Evolutionary conservation across 176 grass and related monocot species (phyloP), one percentile per base, ranked within the genome.

Genomic region (Guadua angustifolia): DNA sequence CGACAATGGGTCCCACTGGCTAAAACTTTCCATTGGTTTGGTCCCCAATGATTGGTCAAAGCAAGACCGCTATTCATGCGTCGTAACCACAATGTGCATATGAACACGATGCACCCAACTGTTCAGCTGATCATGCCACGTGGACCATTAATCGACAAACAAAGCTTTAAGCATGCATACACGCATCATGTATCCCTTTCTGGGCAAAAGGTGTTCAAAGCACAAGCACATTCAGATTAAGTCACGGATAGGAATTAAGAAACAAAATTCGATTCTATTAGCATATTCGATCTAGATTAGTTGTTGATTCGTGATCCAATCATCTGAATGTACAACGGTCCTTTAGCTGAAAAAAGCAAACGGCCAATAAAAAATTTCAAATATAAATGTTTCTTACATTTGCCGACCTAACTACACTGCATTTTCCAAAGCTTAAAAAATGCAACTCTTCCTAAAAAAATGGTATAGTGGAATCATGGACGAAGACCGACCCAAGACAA

Each of bases 1-100:
- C 71, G 14, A 66, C 39, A 42, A 32, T 6, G 71, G 13, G 33
- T 19, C 45, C n/a, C 47, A 66, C 18, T 25, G 9, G 16, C 35
- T 5, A 40, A 73, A 40, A 40, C 50, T 71, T 42, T 33, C 22
- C 6, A 44, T 21, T 21, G 40, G 19, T 17, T 36, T 32, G 49
- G 39, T 65, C 52, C 3, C 73, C 7, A 63, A 83, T 83, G 73
- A 88, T 64, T 65, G 65, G 80, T 88, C 73, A 88, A 88, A 83
- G 14, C 59, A 58, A 1, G 44, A 35, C 11, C 2, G 67, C 59
- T 86, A 39, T 74, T 81, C 24, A 35, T 32, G 45, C 68, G 49
- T 80, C 17, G 62, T 24, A n/a, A 14, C 68, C 73, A n/a, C 64
- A 42, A 36, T 71, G 53, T 24, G 55, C 35, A 19, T 43, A 42